Evolutionary conservation across 2,329 filamentous ascomycete species (phyloP).

Genomic region (Teratosphaeria destructans): DNA sequence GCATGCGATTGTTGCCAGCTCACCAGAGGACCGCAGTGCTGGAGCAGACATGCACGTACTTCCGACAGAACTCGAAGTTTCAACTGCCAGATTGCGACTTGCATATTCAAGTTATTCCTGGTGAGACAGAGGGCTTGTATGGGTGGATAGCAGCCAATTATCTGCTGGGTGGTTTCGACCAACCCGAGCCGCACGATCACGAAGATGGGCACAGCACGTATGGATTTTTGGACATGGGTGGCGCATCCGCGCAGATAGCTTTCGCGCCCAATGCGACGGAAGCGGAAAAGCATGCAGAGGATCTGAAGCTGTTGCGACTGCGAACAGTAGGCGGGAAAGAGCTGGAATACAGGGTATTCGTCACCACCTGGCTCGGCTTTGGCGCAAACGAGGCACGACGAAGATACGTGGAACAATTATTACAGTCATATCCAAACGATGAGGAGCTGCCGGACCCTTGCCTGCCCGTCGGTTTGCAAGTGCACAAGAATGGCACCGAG

Average conservation of each 20-base stretch:
- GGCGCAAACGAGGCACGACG: slow-evolving; percentile 89
- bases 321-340: slow-evolving; percentile 69
- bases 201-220: slow-evolving; percentile 89
- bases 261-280: slow-evolving; percentile 93
- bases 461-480: slow-evolving; percentile 65
- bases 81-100: slow-evolving; percentile 78
- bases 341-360: slow-evolving; percentile 81
- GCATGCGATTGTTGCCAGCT: slow-evolving; percentile 76
- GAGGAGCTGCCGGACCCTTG: slow-evolving; percentile 89
- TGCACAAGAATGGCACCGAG: slow-evolving; percentile 59
- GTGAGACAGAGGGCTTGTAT: slow-evolving; percentile 90
- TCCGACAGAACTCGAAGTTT: slow-evolving; percentile 66
- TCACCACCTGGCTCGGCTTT: slow-evolving; percentile 93
- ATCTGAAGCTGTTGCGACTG: slow-evolving; percentile 76
- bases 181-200: slow-evolving; percentile 61
- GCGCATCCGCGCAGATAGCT: slow-evolving; percentile 92
- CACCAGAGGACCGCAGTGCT: slow-evolving; percentile 63
- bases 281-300: slow-evolving; percentile 75
- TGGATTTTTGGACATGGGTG: slow-evolving; percentile 96
- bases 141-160: slow-evolving; percentile 98
- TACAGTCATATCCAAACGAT: slow-evolving; percentile 52
- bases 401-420: slow-evolving; percentile 69
- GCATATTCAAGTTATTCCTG: slow-evolving; percentile 88
- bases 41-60: slow-evolving; percentile 70
- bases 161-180: slow-evolving; percentile 79